phyloP scores from a whole-genome alignment of 495 filamentous ascomycete species.

The Lentithecium fluviatile region DNA sequence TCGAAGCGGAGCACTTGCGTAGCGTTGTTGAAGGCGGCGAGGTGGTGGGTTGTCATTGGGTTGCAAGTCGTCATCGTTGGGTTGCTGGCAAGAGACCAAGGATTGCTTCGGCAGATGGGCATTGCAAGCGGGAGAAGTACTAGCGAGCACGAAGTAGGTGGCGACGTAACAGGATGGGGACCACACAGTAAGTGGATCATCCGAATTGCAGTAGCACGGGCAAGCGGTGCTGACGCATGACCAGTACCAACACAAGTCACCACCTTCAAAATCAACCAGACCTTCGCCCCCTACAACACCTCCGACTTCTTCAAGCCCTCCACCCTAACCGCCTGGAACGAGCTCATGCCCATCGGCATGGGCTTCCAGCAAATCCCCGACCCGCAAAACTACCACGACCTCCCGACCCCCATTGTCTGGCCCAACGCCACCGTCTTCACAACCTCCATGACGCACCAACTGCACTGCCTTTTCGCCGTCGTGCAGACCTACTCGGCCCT shows the following conservation, averaged over 20 bases:
- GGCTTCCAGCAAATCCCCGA: slow-evolving; percentile 51
- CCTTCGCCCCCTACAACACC: slow-evolving; percentile 50
- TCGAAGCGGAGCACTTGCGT: slow-evolving; percentile 18
- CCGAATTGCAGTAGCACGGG: neutral
- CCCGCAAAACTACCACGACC: slow-evolving; percentile 48
- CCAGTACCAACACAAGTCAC: slow-evolving; percentile 47
- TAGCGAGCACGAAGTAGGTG: slow-evolving; percentile 18
- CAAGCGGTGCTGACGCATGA: neutral
- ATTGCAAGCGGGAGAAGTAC: neutral
- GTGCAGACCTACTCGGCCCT: slow-evolving; percentile 50
- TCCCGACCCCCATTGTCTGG: slow-evolving; percentile 50
- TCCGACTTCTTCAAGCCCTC: slow-evolving; percentile 50
- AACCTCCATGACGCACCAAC: slow-evolving; percentile 49
- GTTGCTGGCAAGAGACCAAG: slow-evolving; percentile 22
- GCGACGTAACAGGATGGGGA: slow-evolving; percentile 24
- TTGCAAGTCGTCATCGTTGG: slow-evolving; percentile 23
- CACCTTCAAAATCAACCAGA: slow-evolving; percentile 47
- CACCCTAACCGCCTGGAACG: slow-evolving; percentile 47
- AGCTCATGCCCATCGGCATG: slow-evolving; percentile 50
- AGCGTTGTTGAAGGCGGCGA: slow-evolving; percentile 15
- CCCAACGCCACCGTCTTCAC: slow-evolving; percentile 52
- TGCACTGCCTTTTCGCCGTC: slow-evolving; percentile 51
- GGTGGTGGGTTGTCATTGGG: slow-evolving; percentile 23
- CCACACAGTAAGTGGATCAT: slow-evolving; percentile 11
- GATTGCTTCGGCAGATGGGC: slow-evolving; percentile 2